Percentiles rank a stretch among this genome's conserved stretches.
phyloP scores from a whole-genome alignment of 2,329 filamentous ascomycete species.

The Monilinia vaccinii-corymbosi region DNA sequence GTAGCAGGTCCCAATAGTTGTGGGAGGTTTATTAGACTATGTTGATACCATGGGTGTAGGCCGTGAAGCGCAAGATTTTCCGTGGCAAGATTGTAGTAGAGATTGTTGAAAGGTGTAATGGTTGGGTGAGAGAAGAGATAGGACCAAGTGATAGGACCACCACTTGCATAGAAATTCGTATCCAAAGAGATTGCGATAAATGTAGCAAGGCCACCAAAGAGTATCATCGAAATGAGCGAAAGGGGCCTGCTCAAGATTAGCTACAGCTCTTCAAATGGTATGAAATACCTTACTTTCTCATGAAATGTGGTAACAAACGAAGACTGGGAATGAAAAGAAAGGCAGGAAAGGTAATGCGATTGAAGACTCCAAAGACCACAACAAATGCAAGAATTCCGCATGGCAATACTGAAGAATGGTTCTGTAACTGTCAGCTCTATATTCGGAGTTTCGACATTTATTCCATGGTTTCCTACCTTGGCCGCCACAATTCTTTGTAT shows the following conservation, averaged over 20 bases:
- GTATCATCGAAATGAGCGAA: slow-evolving; percentile 52
- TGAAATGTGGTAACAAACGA: slow-evolving; percentile 76
- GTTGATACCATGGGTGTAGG: slow-evolving; percentile 71
- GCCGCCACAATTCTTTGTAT: slow-evolving; percentile 77
- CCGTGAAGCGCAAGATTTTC: slow-evolving; percentile 68
- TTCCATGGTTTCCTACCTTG: slow-evolving; percentile 44
- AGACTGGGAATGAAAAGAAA: slow-evolving; percentile 80
- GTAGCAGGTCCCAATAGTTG: slow-evolving; percentile 64
- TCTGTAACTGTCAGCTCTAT: slow-evolving; percentile 35
- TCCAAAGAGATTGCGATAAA: slow-evolving; percentile 71
- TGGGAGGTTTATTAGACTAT: slow-evolving; percentile 61
- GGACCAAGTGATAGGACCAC: slow-evolving; percentile 53
- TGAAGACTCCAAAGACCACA: slow-evolving; percentile 80
- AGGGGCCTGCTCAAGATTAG: slow-evolving; percentile 38
- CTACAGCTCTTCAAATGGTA: neutral
- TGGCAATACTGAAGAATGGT: slow-evolving; percentile 66
- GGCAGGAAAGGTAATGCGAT: slow-evolving; percentile 93
- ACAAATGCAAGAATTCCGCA: slow-evolving; percentile 73
- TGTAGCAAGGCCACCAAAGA: slow-evolving; percentile 58
- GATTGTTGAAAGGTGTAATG: slow-evolving; percentile 70
- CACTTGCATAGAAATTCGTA: slow-evolving; percentile 69
- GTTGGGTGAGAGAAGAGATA: slow-evolving; percentile 56
- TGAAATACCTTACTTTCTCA: slow-evolving; percentile 54
- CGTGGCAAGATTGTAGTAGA: slow-evolving; percentile 62
- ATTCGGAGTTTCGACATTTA: neutral